Evolutionary conservation across 2,329 filamentous ascomycete species (phyloP).

Genomic region (Sordariomycetes sp.): DNA sequence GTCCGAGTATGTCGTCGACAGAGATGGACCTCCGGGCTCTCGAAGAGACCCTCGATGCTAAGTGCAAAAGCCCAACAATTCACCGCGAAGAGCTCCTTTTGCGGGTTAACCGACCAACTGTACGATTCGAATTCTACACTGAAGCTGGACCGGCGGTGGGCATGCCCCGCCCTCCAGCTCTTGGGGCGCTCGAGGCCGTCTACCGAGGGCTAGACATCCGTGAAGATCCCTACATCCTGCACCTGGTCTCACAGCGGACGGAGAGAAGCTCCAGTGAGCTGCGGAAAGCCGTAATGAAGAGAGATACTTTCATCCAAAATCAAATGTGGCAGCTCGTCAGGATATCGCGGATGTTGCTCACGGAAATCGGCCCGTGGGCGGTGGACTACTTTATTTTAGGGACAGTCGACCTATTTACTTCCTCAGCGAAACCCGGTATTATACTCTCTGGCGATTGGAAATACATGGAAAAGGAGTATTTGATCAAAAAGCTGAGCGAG

Average conservation of each 20-base stretch:
- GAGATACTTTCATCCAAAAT: conserved; percentile 35
- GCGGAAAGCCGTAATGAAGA: conserved; percentile 20
- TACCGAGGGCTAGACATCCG: conserved; percentile 35
- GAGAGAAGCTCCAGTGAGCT: conserved; percentile 25
- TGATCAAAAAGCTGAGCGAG: conserved; percentile 30
- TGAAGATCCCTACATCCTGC: conserved; percentile 46
- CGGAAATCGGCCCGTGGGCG: conserved; percentile 55
- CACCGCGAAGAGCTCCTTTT: conserved; percentile 58
- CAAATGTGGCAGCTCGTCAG: conserved; percentile 42
- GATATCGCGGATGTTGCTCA: conserved; percentile 33
- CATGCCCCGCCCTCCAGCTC: neutral
- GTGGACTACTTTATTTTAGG: conserved; percentile 50
- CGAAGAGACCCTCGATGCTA: conserved; percentile 57
- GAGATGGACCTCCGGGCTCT: conserved; percentile 42
- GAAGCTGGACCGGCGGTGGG: neutral
- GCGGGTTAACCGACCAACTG: conserved; percentile 50
- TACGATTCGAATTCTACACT: neutral
- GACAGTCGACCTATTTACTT: conserved; percentile 12
- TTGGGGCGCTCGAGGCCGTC: neutral
- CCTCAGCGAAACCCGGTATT: neutral
- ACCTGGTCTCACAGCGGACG: conserved; percentile 26
- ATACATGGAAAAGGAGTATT: conserved; percentile 39
- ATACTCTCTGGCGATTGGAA: conserved; percentile 6
- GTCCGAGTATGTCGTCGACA: conserved; percentile 53
- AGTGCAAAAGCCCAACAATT: conserved; percentile 53